Percentiles rank a stretch among this genome's conserved stretches.
These are phyloP conservation scores for Bruguiera sexangula DNA, from an alignment of 345 rosid genomes.

Conservation along the genomic window DNA sequence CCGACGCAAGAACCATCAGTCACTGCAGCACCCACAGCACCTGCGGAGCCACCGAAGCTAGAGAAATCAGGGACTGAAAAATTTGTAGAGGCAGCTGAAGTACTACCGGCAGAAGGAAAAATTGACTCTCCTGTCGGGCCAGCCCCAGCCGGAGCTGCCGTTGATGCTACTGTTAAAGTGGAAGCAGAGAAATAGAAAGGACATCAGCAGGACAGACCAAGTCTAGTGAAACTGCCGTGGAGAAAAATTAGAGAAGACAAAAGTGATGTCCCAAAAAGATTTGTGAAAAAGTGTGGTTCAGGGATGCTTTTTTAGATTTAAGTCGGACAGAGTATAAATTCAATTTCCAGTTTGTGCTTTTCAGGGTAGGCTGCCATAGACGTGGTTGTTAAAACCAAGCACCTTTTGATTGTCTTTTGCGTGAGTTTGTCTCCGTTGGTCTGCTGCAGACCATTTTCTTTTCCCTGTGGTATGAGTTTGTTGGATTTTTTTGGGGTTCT, in stretches of 20 bases:
- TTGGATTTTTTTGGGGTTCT: too few relatives aligned
- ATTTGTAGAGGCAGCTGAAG: not conserved
- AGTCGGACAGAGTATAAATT: too few relatives aligned
- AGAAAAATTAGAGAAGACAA: not conserved
- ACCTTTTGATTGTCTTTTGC: too few relatives aligned
- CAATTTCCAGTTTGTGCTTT: too few relatives aligned
- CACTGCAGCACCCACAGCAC: not conserved
- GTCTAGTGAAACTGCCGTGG: not conserved
- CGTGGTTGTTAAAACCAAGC: too few relatives aligned
- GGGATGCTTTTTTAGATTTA: too few relatives aligned
- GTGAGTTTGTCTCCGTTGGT: too few relatives aligned
- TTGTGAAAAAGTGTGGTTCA: not conserved
- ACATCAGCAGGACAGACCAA: not conserved
- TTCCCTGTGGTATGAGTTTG: too few relatives aligned
- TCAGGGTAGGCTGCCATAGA: too few relatives aligned
- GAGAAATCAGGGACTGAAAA: conserved; percentile 8
- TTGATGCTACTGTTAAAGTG: not conserved
- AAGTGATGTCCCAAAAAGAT: not conserved
- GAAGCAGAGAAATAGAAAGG: not conserved
- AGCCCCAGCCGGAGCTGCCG: not conserved
- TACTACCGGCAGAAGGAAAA: not conserved
- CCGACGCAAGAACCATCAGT: not conserved
- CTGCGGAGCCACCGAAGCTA: conserved; percentile 3
- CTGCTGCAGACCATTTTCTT: too few relatives aligned
- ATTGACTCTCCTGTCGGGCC: not conserved